Evolutionary conservation across 2,329 filamentous ascomycete species (phyloP), one percentile per base, ranked within the genome.

Genomic region (Keithomyces neogunnii): DNA sequence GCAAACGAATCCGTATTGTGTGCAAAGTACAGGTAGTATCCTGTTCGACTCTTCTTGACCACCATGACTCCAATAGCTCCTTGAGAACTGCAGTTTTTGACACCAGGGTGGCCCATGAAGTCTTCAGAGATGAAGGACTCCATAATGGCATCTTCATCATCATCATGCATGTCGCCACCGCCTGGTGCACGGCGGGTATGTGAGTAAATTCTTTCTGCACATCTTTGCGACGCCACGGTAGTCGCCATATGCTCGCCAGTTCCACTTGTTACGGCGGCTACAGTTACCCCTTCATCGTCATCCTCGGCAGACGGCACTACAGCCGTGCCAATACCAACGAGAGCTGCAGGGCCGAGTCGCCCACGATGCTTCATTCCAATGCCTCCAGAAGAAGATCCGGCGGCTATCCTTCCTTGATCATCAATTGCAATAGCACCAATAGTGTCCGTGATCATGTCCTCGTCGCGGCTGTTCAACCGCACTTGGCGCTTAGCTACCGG

Each of bases 161-260:
- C 81, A 11, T 86, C 85, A 9, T 77, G 68, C 13, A 87, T 73
- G 56, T 87, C 81, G 6, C 68, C 67, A 5, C 89, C 89, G 13
- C 73, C 78, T 47, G 68, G 70, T 2, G 72, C 78, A 57, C 80
- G 84, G 62, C 75, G 79, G 47, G 76, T 85, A 58, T 76, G 80
- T 57, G 85, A 81, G 63, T 90, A 96, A 30, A 99, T 76, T 45
- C 93, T 82, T 57, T 92, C 87, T 1, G 91, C 90, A 64, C 90
- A 95, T 51, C 86, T 85, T 53, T 86, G 84, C 5, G 93, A 91
- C 9, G 93, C 92, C 78, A 95, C 86, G 0, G 91, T 95, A 0
- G 92, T 96, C 36, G 90, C 88, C 87, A 99, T 99, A 65, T 99
- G 93, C 69, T 99, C 93, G 46, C 93, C 93, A 3, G 93, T 99